Conservation (phyloP, 1,284 basidiomycete genomes). For the Marasmius sp. region DNA sequence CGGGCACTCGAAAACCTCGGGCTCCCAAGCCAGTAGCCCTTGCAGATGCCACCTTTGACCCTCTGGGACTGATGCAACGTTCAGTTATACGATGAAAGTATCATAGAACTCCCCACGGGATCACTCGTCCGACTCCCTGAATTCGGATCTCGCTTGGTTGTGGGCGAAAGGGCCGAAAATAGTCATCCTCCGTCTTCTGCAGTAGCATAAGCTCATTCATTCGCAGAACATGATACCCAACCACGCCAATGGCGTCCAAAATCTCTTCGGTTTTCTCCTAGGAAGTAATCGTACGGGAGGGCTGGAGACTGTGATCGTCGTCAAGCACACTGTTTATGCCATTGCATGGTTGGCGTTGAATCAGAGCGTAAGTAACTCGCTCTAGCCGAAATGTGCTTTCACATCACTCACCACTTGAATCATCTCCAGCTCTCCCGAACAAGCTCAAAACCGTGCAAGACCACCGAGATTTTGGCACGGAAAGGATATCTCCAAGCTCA, state of each 20-base stretch:
- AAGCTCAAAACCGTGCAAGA: slow-evolving; percentile 57
- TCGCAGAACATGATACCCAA: slow-evolving; percentile 67
- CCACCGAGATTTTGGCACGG: slow-evolving; percentile 80
- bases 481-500: slow-evolving; percentile 64
- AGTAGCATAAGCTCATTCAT: slow-evolving; percentile 8
- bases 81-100: slow-evolving; percentile 49
- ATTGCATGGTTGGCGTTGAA: slow-evolving; percentile 90
- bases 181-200: slow-evolving; percentile 21
- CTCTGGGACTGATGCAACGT: slow-evolving; percentile 17
- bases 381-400: slow-evolving; percentile 1
- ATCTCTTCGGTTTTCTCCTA: slow-evolving; percentile 46
- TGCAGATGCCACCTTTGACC: slow-evolving; percentile 40
- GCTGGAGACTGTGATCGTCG: slow-evolving; percentile 67
- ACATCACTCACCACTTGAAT: slow-evolving; percentile 11
- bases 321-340: slow-evolving; percentile 79
- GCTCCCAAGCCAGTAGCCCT: slow-evolving; percentile 37
- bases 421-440: slow-evolving; percentile 51
- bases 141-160: slow-evolving; percentile 64
- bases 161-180: slow-evolving; percentile 73
- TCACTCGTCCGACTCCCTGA: slow-evolving; percentile 72
- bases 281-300: slow-evolving; percentile 41
- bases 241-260: slow-evolving; percentile 43
- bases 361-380: slow-evolving; percentile 62
- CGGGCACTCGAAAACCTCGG: slow-evolving; percentile 26
- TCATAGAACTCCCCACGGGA: slow-evolving; percentile 61